Conservation (phyloP, 805 yeast species). For the Myxozyma vanderwaltii region DNA sequence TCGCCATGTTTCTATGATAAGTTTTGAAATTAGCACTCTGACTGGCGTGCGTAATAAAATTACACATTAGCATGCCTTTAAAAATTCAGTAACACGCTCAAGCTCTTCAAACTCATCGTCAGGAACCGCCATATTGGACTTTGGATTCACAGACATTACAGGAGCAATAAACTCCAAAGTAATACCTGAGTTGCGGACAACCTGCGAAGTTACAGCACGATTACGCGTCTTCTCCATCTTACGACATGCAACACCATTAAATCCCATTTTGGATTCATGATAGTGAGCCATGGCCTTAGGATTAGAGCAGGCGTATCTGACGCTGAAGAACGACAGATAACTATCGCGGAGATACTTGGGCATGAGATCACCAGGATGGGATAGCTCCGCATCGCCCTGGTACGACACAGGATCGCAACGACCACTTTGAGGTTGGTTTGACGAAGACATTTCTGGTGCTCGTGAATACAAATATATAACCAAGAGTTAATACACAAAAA, state of each 20-base stretch:
- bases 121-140: constrained; percentile 36
- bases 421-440: background rate
- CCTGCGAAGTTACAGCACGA: constrained; percentile 46
- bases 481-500: background rate
- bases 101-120: constrained; percentile 14
- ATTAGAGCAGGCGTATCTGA: constrained; percentile 6
- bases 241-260: constrained; percentile 59
- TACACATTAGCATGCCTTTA: constrained; percentile 1
- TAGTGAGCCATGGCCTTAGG: constrained; percentile 47
- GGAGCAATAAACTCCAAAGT: constrained; percentile 52
- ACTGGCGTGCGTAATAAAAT: background rate
- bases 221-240: constrained; percentile 53
- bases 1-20: constrained; percentile 60
- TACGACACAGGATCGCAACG: background rate
- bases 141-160: constrained; percentile 43
- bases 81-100: constrained; percentile 3
- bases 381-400: background rate
- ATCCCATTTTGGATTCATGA: constrained; percentile 62
- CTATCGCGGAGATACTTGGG: constrained; percentile 13
- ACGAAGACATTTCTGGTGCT: background rate
- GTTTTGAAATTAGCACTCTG: background rate
- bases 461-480: background rate
- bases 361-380: constrained; percentile 4
- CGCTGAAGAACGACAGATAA: constrained; percentile 7
- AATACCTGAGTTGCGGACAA: constrained; percentile 58